Conservation (phyloP, 306 rosid genomes). For the Vigna nakashimae region DNA sequence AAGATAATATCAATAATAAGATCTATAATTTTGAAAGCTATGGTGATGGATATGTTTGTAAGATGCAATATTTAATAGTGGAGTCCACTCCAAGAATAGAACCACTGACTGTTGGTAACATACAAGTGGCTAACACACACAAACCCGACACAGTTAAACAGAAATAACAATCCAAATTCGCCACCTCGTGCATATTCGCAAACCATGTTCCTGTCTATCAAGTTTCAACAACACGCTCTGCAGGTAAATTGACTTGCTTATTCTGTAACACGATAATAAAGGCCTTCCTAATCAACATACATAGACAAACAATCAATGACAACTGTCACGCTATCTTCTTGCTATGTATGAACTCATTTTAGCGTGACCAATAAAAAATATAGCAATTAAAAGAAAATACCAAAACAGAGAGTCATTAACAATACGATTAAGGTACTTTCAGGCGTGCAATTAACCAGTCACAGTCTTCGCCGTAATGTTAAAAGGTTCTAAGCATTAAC, state of each 20-base stretch:
- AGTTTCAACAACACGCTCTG: background rate
- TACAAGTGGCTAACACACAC: background rate
- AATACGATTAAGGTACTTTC: background rate
- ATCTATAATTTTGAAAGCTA: background rate
- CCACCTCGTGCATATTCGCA: conserved; percentile 33
- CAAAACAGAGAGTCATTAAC: conserved; percentile 35
- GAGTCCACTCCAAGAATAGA: background rate
- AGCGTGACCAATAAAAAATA: background rate
- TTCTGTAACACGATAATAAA: background rate
- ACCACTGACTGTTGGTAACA: background rate
- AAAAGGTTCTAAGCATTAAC: background rate
- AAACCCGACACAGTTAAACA: background rate
- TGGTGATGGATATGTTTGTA: background rate
- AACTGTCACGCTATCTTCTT: background rate
- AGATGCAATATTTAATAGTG: conserved; percentile 5
- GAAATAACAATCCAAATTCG: conserved; percentile 23
- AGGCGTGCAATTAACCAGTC: background rate
- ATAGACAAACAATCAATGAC: conserved; percentile 12
- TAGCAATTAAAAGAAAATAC: conserved; percentile 1
- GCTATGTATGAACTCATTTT: background rate
- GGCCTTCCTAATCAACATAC: background rate
- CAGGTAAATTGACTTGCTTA: conserved; percentile 12
- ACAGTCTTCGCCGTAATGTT: background rate
- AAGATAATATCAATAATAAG: conserved; percentile 14
- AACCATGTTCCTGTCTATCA: conserved; percentile 3